Conservation (phyloP, 169 alveolate genomes). For the Perkinsus chesapeaki region DNA sequence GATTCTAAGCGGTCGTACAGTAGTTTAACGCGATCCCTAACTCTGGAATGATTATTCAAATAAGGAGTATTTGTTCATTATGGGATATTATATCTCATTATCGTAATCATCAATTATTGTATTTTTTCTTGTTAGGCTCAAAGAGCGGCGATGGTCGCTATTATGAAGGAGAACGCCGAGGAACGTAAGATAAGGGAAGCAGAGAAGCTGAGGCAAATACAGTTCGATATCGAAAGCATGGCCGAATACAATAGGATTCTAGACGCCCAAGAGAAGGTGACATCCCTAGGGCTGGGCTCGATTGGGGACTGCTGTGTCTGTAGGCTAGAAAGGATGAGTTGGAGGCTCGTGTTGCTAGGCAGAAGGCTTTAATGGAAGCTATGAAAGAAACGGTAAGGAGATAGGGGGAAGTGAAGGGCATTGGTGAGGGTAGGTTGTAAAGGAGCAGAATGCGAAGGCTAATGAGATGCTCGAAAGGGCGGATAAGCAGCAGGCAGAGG, state of each 20-base stretch:
- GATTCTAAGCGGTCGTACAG: no score
- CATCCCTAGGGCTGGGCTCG: background rate
- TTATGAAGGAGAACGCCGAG: background rate
- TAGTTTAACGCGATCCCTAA: no score
- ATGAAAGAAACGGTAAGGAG: background rate
- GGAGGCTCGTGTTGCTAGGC: background rate
- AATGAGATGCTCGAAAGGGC: background rate
- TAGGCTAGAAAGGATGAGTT: background rate
- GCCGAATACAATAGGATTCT: background rate
- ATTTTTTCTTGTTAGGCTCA: background rate
- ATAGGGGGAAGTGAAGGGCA: background rate
- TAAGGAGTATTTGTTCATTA: no score
- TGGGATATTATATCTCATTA: background rate
- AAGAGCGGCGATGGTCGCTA: background rate
- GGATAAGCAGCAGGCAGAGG: background rate
- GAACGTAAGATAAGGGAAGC: background rate
- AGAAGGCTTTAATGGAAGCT: background rate
- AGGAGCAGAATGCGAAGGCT: background rate
- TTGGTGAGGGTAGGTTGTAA: background rate
- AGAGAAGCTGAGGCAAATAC: background rate
- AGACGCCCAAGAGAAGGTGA: background rate
- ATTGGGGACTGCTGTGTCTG: background rate
- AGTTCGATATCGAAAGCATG: background rate
- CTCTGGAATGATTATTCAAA: no score
- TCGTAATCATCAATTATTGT: no score